Evolutionary conservation across 2,329 filamentous ascomycete genomes (phyloP), one percentile per base, ranked within the genome.

Genomic region (Penicillium sp.): DNA sequence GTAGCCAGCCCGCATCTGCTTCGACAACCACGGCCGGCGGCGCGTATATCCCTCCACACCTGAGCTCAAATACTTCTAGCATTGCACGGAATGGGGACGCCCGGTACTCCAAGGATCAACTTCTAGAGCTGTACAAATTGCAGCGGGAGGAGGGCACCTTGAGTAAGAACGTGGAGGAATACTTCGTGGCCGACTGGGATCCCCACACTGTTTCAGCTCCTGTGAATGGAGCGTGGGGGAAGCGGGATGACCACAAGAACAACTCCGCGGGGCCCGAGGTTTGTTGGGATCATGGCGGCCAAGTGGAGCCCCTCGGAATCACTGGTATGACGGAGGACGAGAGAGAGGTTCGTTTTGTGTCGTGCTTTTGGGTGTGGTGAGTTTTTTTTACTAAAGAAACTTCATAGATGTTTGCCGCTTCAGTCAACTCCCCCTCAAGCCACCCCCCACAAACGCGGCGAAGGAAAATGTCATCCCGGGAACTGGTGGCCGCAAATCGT

Each of bases 351-450:
- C 60, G 74, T 73, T 19, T 55, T 28, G 47, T 41, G 30, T 47
- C 40, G 40, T 52, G 40, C 26, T n/a, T 38, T 47, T 6, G 36
- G 36, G 14, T 35, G 17, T 37, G 31, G n/a, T 25, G 50, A 50
- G 33, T 48, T 36, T 11, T 11, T 50, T 30, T 36, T 59, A 38
- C 59, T 62, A 61, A 54, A 71, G n/a, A 57, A 12, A 5, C 61
- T 53, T 64, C 67, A 48, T 72, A 96, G 88, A 79, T 89, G 60
- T 97, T 97, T 74, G 77, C 85, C 48, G 84, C 84, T 48, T 94
- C 95, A 61, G 91, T 99, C 70, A 99, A 97, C 73, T 97, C 94
- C 35, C 89, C 91, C 80, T 97, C 64, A 97, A 97, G 75, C 88
- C 90, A 9, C 89, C 90, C 19, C 84, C 86, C 31, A 88, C 90